These are phyloP conservation scores for Cyclotella baltica DNA, from an alignment of 108 stramenopile species.

Conservation along the genomic window DNA sequence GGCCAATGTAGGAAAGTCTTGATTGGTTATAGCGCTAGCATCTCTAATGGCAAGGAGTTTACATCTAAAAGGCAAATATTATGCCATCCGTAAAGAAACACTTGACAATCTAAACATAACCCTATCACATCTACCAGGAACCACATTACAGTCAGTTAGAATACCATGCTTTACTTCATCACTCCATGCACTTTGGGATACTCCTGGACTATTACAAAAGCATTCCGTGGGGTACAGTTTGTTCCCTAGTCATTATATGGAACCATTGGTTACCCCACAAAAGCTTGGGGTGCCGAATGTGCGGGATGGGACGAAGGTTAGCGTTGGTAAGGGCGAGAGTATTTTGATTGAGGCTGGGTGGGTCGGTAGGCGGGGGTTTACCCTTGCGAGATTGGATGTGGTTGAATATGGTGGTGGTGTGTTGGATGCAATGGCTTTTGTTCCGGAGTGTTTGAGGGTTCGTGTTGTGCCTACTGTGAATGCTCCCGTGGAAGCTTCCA, in stretches of 20 bases:
- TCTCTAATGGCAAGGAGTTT: not conserved
- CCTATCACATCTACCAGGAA: slow-evolving; percentile 7
- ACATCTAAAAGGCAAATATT: not conserved
- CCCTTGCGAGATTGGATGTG: not conserved
- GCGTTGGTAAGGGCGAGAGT: not conserved
- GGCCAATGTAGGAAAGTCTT: no score
- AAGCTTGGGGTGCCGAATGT: not conserved
- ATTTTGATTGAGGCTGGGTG: not conserved
- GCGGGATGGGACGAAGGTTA: not conserved
- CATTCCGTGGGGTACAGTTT: slow-evolving; percentile 5
- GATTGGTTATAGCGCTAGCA: no score
- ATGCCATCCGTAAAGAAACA: not conserved
- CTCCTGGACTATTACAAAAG: slow-evolving; percentile 6
- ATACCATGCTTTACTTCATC: slow-evolving; percentile 15
- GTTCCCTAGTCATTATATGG: slow-evolving; percentile 16
- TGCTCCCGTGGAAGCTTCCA: slow-evolving; percentile 1
- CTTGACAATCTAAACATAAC: not conserved
- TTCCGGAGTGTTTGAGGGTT: not conserved
- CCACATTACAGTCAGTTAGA: slow-evolving; percentile 10
- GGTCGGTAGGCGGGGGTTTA: not conserved
- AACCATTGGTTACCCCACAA: not conserved
- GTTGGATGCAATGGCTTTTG: not conserved
- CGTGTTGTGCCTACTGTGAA: not conserved
- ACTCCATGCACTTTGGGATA: slow-evolving; percentile 15
- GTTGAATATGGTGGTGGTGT: not conserved